Evolutionary conservation across 2,329 filamentous ascomycete genomes (phyloP).

Genomic region (Chrysoporthe cubensis): DNA sequence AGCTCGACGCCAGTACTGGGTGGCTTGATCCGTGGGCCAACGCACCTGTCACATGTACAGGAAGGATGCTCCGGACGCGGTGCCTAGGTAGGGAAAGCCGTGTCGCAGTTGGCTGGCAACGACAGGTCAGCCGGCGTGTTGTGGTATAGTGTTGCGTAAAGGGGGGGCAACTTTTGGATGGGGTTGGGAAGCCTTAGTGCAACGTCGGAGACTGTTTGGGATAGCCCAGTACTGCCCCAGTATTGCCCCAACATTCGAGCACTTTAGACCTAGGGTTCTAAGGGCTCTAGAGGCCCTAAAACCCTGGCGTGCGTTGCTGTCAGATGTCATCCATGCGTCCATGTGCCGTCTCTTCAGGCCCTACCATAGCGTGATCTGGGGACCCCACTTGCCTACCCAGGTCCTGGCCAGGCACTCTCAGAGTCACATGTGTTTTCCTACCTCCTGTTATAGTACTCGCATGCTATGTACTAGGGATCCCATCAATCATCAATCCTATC

Average conservation of each 20-base stretch:
- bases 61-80: not conserved
- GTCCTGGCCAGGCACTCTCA: not conserved
- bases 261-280: not conserved
- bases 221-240: not conserved
- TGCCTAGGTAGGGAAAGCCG: not conserved
- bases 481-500: not conserved
- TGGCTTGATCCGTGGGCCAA: not conserved
- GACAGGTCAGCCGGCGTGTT: not conserved
- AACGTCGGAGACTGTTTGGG: conserved; percentile 1
- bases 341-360: not conserved
- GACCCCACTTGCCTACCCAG: not conserved
- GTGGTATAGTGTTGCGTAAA: conserved; percentile 10
- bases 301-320: not conserved
- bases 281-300: not conserved
- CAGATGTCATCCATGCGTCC: not conserved
- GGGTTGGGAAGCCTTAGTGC: not conserved
- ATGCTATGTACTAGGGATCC: no score
- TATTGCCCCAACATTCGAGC: conserved; percentile 3
- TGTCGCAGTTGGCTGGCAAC: conserved; percentile 4
- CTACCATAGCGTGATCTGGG: not conserved
- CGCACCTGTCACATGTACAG: conserved; percentile 1
- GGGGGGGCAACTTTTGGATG: conserved; percentile 1
- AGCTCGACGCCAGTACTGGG: not conserved
- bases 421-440: not conserved
- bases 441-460: no score